A percentile compares a stretch with the other conserved stretches of the same genome.
Evolutionary conservation across 176 grass and related monocot species (phyloP).

Genomic region (Poa annua): DNA sequence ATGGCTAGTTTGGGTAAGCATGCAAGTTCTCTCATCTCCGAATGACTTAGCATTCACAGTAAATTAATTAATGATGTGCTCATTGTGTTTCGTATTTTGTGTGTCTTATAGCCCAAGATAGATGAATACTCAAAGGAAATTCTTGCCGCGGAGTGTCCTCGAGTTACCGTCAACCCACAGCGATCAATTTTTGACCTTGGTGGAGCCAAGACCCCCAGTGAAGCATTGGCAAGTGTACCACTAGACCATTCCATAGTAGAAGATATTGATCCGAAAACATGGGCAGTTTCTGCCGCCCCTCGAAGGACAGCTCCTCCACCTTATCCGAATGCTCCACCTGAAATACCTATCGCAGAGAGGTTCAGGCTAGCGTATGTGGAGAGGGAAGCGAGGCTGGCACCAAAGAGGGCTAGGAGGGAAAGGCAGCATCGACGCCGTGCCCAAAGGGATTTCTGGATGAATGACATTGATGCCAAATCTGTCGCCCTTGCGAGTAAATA

Average conservation of each 20-base stretch:
- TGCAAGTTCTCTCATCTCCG: not conserved
- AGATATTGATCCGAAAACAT: slow-evolving; percentile 86
- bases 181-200: slow-evolving; percentile 53
- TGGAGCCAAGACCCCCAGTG: slow-evolving; percentile 57
- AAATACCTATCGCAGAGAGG: slow-evolving; percentile 74
- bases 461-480: slow-evolving; percentile 68
- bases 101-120: slow-evolving; percentile 66
- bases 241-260: slow-evolving; percentile 68
- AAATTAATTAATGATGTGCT: not conserved
- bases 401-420: slow-evolving; percentile 79
- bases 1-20: slow-evolving; percentile 91
- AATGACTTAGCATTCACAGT: not conserved
- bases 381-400: slow-evolving; percentile 81
- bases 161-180: slow-evolving; percentile 73
- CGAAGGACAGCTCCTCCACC: slow-evolving; percentile 29
- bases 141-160: slow-evolving; percentile 69
- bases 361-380: slow-evolving; percentile 80
- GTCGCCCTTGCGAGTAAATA: slow-evolving; percentile 77
- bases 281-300: slow-evolving; percentile 62
- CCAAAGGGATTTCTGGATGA: slow-evolving; percentile 68
- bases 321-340: slow-evolving; percentile 22
- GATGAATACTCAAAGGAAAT: slow-evolving; percentile 79
- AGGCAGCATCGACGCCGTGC: slow-evolving; percentile 74
- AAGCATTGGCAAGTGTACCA: slow-evolving; percentile 64
- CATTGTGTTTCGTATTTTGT: slow-evolving; percentile 4